A percentile compares a stretch with the other conserved stretches of the same genome.
phyloP scores from a whole-genome alignment of 2,329 filamentous ascomycete species.

The Atkinsonella texensis region DNA sequence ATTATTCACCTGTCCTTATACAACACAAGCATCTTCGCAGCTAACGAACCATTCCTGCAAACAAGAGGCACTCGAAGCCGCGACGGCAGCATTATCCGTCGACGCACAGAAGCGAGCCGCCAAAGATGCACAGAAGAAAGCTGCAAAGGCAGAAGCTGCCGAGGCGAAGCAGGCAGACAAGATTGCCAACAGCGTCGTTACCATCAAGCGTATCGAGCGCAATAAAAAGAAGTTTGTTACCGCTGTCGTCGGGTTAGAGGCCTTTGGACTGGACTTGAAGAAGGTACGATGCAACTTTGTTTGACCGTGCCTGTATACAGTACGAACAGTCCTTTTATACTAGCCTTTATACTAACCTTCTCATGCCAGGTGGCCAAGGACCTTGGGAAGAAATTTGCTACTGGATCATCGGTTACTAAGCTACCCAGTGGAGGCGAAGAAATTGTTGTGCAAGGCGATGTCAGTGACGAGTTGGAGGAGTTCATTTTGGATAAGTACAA shows the following conservation, averaged over 20 bases:
- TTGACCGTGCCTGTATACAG: background rate
- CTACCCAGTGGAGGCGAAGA: slow-evolving; percentile 77
- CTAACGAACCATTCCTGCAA: background rate
- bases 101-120: slow-evolving; percentile 89
- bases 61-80: slow-evolving; percentile 67
- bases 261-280: slow-evolving; percentile 85
- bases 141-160: slow-evolving; percentile 79
- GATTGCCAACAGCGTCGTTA: slow-evolving; percentile 69
- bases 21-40: background rate
- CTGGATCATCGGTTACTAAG: slow-evolving; percentile 86
- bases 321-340: background rate
- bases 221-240: slow-evolving; percentile 98
- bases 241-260: slow-evolving; percentile 78
- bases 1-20: background rate
- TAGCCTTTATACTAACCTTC: background rate
- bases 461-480: slow-evolving; percentile 88
- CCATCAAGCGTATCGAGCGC: slow-evolving; percentile 92
- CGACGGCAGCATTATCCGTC: slow-evolving; percentile 74
- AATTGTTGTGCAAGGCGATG: slow-evolving; percentile 94
- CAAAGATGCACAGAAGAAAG: slow-evolving; percentile 95
- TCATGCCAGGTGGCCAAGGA: slow-evolving; percentile 62
- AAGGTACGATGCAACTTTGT: slow-evolving; percentile 38
- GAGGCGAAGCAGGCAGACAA: slow-evolving; percentile 75
- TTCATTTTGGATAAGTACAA: slow-evolving; percentile 83
- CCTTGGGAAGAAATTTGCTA: slow-evolving; percentile 97